Evolutionary conservation across 75 land plant genomes (phyloP).

Genomic region (Gnetum montanum): DNA sequence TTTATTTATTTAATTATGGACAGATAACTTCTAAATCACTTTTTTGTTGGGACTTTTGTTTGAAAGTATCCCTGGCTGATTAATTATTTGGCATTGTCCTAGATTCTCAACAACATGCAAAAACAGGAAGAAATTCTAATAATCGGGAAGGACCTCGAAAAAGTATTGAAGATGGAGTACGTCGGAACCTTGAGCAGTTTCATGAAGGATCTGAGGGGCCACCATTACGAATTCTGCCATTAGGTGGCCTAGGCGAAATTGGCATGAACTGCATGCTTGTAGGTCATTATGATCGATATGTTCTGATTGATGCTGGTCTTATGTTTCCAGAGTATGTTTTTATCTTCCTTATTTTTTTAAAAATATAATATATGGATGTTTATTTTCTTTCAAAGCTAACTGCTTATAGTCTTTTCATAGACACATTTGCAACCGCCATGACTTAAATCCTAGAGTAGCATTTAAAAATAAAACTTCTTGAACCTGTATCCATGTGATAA

Average conservation of each 20-base stretch:
- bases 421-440: background rate
- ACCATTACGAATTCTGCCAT: slow-evolving; percentile 93
- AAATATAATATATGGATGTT: background rate
- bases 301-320: slow-evolving; percentile 94
- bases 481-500: too few species aligned
- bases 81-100: background rate
- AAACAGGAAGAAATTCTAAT: slow-evolving; percentile 24
- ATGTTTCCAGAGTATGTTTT: slow-evolving; percentile 99
- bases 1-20: too few species aligned
- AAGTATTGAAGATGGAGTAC: slow-evolving; percentile 88
- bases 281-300: slow-evolving; percentile 97
- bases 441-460: background rate
- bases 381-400: background rate
- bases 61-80: background rate
- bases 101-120: slow-evolving; percentile 27
- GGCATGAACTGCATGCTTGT: slow-evolving; percentile 99
- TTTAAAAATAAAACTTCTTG: background rate
- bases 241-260: slow-evolving; percentile 98
- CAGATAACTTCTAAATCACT: too few species aligned
- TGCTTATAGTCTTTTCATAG: background rate
- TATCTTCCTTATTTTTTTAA: background rate
- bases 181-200: slow-evolving; percentile 78
- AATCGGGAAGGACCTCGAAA: slow-evolving; percentile 62
- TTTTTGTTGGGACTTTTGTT: background rate
- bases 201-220: slow-evolving; percentile 92